Evolutionary conservation across 768 basidiomycete species (phyloP).

Genomic region (Leccinum variicolor): DNA sequence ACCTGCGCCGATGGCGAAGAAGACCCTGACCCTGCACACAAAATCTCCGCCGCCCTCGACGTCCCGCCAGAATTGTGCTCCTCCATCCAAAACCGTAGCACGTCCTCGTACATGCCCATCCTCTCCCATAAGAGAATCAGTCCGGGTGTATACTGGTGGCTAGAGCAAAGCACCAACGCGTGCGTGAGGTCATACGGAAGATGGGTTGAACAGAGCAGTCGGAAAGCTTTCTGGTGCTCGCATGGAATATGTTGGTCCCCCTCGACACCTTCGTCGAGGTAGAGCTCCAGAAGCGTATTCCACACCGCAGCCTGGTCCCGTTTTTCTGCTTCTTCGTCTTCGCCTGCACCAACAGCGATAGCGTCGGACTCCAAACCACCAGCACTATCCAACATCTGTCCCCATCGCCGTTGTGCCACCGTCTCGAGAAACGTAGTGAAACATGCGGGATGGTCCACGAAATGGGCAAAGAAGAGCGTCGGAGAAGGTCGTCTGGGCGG

Average conservation of each 20-base stretch:
- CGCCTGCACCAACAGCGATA: constrained; percentile 13
- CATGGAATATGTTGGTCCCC: constrained; percentile 19
- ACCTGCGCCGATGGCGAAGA: constrained; percentile 45
- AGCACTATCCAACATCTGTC: constrained; percentile 55
- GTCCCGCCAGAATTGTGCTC: constrained; percentile 35
- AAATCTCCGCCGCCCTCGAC: neutral
- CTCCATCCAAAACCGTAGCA: constrained; percentile 92
- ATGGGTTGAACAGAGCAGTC: constrained; percentile 55
- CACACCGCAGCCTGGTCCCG: constrained; percentile 82
- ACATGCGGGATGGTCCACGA: constrained; percentile 81
- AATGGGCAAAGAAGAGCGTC: constrained; percentile 87
- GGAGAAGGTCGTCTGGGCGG: constrained; percentile 69
- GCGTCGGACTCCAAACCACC: constrained; percentile 8
- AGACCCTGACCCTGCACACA: constrained; percentile 23
- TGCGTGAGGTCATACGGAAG: constrained; percentile 87
- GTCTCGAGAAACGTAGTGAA: constrained; percentile 89
- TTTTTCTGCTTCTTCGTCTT: constrained; percentile 51
- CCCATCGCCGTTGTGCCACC: constrained; percentile 78
- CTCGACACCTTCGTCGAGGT: constrained; percentile 49
- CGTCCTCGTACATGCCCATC: constrained; percentile 94
- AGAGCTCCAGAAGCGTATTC: constrained; percentile 95
- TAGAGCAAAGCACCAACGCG: constrained; percentile 93
- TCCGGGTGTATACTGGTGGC: constrained; percentile 74
- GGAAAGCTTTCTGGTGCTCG: constrained; percentile 60
- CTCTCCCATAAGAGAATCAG: constrained; percentile 90